Evolutionary conservation across 2,329 filamentous ascomycete genomes (phyloP).

Genomic region (Amphichorda felina): DNA sequence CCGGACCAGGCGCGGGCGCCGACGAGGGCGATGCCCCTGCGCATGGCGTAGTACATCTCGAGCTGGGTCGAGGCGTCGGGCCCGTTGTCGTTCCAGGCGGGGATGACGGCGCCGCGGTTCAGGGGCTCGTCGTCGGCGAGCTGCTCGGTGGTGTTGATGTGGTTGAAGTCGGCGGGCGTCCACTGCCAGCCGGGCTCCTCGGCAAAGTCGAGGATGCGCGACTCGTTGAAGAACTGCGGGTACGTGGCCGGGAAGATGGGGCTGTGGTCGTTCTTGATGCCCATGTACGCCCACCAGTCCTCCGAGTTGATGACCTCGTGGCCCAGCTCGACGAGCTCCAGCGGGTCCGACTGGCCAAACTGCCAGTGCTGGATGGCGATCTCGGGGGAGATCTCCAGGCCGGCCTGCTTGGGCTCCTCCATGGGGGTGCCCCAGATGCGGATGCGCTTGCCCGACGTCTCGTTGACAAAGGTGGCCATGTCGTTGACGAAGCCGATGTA

Average conservation of each 20-base stretch:
- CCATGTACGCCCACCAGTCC: conserved; percentile 42
- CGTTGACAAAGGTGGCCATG: conserved; percentile 31
- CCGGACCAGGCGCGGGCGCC: conserved; percentile 32
- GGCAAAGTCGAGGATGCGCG: conserved; percentile 31
- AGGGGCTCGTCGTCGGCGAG: conserved; percentile 14
- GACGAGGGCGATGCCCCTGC: conserved; percentile 28
- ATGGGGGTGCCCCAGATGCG: conserved; percentile 43
- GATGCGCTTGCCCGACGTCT: conserved; percentile 27
- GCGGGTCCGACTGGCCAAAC: conserved; percentile 32
- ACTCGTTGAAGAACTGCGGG: conserved; percentile 31
- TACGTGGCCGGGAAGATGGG: conserved; percentile 32
- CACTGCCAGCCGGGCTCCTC: conserved; percentile 27
- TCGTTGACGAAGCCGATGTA: conserved; percentile 36
- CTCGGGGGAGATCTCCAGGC: conserved; percentile 22
- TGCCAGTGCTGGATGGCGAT: conserved; percentile 35
- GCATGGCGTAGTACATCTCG: conserved; percentile 33
- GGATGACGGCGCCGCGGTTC: conserved; percentile 23
- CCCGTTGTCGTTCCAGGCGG: conserved; percentile 36
- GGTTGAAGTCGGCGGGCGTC: conserved; percentile 30
- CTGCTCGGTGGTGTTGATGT: conserved; percentile 26
- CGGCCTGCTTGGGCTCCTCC: conserved; percentile 25
- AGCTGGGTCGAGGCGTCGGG: conserved; percentile 33
- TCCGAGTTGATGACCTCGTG: conserved; percentile 32
- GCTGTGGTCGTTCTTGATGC: conserved; percentile 37
- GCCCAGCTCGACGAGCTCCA: conserved; percentile 20